Conservation (phyloP, 257 asterid species). For the Lycium ferocissimum region DNA sequence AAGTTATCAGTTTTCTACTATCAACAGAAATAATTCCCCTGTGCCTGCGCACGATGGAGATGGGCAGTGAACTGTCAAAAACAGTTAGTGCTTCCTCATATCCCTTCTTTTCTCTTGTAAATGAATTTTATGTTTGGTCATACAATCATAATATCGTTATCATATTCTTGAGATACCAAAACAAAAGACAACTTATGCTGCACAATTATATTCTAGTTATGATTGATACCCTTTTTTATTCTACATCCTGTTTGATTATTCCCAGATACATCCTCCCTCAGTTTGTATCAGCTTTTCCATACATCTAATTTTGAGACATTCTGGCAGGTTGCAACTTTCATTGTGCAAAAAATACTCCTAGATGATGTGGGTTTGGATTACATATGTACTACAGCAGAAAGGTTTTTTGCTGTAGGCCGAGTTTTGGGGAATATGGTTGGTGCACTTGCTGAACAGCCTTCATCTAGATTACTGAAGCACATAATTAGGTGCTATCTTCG, state of each 20-base stretch:
- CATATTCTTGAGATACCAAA: not conserved
- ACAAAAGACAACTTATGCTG: not conserved
- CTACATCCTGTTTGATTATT: not conserved
- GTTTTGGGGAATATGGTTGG: conserved; percentile 43
- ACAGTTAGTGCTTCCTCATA: conserved; percentile 36
- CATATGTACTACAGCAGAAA: conserved; percentile 39
- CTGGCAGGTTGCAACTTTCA: conserved; percentile 45
- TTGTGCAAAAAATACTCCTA: conserved; percentile 41
- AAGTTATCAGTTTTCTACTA: conserved; percentile 37
- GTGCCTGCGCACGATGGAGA: conserved; percentile 41
- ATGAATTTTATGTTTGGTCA: conserved; percentile 3
- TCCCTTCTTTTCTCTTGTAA: not conserved
- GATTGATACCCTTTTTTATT: not conserved
- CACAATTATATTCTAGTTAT: not conserved
- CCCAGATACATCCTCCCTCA: not conserved
- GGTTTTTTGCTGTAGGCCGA: conserved; percentile 44
- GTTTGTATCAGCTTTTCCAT: not conserved
- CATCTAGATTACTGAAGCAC: conserved; percentile 41
- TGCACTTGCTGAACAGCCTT: conserved; percentile 42
- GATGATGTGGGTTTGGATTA: conserved; percentile 43
- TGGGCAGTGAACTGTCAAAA: conserved; percentile 39
- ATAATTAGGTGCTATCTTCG: conserved; percentile 50
- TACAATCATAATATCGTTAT: not conserved
- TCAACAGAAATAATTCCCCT: conserved; percentile 43
- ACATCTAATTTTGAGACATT: not conserved